Evolutionary conservation across 2,329 filamentous ascomycete genomes (phyloP), one percentile per base, ranked within the genome.

Genomic region (Albifimbria verrucaria): DNA sequence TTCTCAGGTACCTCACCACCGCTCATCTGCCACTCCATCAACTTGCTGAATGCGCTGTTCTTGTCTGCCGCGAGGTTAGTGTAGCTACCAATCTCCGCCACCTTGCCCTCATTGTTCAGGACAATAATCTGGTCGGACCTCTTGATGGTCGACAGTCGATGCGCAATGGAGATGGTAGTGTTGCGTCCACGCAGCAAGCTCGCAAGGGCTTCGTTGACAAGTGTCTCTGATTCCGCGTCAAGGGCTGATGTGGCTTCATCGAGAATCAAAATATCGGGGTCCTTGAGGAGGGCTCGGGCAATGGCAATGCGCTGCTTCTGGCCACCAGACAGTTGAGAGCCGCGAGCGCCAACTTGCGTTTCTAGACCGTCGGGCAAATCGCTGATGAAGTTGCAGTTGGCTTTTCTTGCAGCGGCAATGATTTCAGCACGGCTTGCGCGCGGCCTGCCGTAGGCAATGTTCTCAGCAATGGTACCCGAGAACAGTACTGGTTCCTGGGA

Each of bases 11-110:
- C 65, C 52, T 96, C 91, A 9, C 89, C 88, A 12, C 92, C 93
- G 62, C 82, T 94, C 84, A 97, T 89, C 74, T 99, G 94, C 92
- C 92, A 97, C 72, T 97, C 93, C 94, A 99, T 99, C 50, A 99
- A 78, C 73, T 89, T 94, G 62, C 87, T 93, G 67, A 99, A 99
- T 2, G 92, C 91, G 50, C 93, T 95, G 10, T 88, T 77, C 17
- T 82, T 81, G 55, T 90, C 84, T 5, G 81, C 77, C 50, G 87
- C 89, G 21, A 99, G 81, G 58, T 91, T 82, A 22, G 80, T 74
- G 68, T 96, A 99, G 53, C 87, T 88, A 52, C 94, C 94, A 58
- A 89, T 89, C 70, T 99, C 93, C 3, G 93, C 94, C 3, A 99
- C 93, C 54, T 82, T 87, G 57, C 94, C 95, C 64, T 97, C 88